A percentile compares a stretch with the other conserved stretches of the same genome.
Conservation (phyloP, 2,329 filamentous ascomycete species). For the Blastomyces parvus region DNA sequence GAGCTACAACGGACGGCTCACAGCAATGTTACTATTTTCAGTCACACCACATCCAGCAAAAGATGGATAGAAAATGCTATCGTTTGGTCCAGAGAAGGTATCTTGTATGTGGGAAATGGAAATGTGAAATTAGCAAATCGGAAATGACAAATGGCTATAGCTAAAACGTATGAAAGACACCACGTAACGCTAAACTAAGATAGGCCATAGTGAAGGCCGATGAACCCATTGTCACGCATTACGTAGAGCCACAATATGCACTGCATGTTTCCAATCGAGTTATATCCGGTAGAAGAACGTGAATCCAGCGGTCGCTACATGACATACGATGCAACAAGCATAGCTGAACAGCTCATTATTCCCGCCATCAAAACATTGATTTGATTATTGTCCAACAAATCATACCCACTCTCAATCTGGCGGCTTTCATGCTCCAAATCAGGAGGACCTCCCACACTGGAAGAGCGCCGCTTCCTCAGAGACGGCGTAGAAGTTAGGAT, state of each 20-base stretch:
- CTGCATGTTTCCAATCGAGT: not conserved
- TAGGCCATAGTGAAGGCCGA: not conserved
- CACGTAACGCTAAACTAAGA: not conserved
- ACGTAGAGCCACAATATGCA: not conserved
- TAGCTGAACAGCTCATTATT: conserved; percentile 67
- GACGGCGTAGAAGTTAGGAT: conserved; percentile 19
- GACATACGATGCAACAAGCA: conserved; percentile 44
- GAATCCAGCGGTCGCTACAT: conserved; percentile 13
- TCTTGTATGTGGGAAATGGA: not conserved
- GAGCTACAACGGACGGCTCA: not conserved
- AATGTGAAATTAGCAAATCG: not conserved
- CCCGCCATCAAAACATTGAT: conserved; percentile 90
- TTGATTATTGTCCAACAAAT: conserved; percentile 87
- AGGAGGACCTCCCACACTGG: not conserved
- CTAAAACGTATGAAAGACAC: not conserved
- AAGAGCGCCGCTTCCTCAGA: conserved; percentile 7
- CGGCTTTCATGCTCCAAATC: conserved; percentile 47
- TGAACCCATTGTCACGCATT: not conserved
- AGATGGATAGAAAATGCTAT: not conserved
- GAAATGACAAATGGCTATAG: not conserved
- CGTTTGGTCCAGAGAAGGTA: not conserved
- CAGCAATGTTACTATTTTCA: not conserved
- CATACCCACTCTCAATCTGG: conserved; percentile 55
- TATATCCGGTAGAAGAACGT: not conserved
- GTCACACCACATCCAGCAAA: not conserved